A percentile compares a stretch with the other conserved stretches of the same genome.
Conservation (phyloP, 305 asterid genomes). For the Fraxinus dipetala region DNA sequence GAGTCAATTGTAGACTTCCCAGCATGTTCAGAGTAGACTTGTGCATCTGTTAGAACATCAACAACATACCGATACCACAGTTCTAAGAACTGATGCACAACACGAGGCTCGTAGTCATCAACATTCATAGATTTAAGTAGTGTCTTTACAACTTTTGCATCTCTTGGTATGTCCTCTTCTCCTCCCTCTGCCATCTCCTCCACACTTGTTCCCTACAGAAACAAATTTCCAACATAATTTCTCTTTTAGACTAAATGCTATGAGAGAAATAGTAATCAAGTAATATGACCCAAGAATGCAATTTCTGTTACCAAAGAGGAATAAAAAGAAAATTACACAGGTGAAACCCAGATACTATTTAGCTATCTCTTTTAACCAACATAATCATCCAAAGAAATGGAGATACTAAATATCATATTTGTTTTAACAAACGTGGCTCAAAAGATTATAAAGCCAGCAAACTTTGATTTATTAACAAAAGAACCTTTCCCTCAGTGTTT, state of each 20-base stretch:
- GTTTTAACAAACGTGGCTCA: neutral
- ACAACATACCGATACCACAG: constrained; percentile 78
- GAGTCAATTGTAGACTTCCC: constrained; percentile 67
- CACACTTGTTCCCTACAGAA: constrained; percentile 14
- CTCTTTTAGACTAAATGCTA: neutral
- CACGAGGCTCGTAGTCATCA: constrained; percentile 85
- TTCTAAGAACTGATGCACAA: constrained; percentile 74
- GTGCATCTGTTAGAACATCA: constrained; percentile 79
- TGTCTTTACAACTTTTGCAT: constrained; percentile 81
- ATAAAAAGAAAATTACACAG: neutral
- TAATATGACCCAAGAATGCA: neutral
- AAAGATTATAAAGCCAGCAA: neutral
- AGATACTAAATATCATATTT: neutral
- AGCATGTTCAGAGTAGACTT: constrained; percentile 84
- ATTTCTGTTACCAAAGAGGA: neutral
- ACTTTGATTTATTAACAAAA: neutral
- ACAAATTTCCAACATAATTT: neutral
- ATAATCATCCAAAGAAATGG: neutral
- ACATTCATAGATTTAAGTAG: constrained; percentile 83
- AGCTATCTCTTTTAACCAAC: neutral
- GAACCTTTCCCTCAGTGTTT: neutral
- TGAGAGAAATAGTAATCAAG: neutral
- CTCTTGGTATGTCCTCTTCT: constrained; percentile 77
- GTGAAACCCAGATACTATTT: neutral
- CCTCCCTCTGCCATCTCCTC: constrained; percentile 64